A percentile compares a stretch with the other conserved stretches of the same genome.
Conservation (phyloP, 2,329 filamentous ascomycete species). For the Cucurbitaria berberidis region DNA sequence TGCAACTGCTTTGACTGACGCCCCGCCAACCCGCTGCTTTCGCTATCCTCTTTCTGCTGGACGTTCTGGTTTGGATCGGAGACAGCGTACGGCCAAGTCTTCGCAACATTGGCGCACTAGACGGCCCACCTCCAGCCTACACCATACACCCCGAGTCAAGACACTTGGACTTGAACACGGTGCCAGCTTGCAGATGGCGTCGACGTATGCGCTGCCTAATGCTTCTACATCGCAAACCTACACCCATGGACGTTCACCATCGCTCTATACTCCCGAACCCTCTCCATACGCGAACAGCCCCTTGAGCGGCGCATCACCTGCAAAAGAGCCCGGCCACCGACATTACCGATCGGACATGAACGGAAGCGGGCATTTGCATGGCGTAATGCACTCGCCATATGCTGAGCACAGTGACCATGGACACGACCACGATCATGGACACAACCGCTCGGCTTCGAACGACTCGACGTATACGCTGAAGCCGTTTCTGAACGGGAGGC, state of each 20-base stretch:
- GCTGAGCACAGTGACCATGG: slow-evolving; percentile 34
- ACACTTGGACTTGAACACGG: slow-evolving; percentile 20
- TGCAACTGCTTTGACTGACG: slow-evolving; percentile 1
- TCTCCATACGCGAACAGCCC: slow-evolving; percentile 27
- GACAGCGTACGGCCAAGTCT: not conserved
- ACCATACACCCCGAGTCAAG: slow-evolving; percentile 27
- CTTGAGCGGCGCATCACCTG: slow-evolving; percentile 28
- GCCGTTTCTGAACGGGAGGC: slow-evolving; percentile 35
- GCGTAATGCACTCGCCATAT: slow-evolving; percentile 38
- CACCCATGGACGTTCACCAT: slow-evolving; percentile 49
- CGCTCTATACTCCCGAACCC: slow-evolving; percentile 41
- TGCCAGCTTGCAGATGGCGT: slow-evolving; percentile 50
- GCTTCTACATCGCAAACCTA: slow-evolving; percentile 40
- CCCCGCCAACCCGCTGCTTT: slow-evolving; percentile 2
- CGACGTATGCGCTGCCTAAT: slow-evolving; percentile 53
- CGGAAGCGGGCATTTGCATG: slow-evolving; percentile 43
- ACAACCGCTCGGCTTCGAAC: slow-evolving; percentile 31
- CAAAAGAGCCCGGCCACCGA: slow-evolving; percentile 35
- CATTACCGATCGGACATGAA: slow-evolving; percentile 44
- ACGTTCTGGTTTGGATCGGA: not conserved
- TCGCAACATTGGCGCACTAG: not conserved
- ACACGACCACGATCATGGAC: slow-evolving; percentile 24
- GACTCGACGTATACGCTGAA: slow-evolving; percentile 40
- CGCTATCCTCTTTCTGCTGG: not conserved
- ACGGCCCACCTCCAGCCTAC: slow-evolving; percentile 16